A percentile compares a stretch with the other conserved stretches of the same genome.
Evolutionary conservation across 1,284 basidiomycete species (phyloP).

Genomic region (Leccinum fallax): DNA sequence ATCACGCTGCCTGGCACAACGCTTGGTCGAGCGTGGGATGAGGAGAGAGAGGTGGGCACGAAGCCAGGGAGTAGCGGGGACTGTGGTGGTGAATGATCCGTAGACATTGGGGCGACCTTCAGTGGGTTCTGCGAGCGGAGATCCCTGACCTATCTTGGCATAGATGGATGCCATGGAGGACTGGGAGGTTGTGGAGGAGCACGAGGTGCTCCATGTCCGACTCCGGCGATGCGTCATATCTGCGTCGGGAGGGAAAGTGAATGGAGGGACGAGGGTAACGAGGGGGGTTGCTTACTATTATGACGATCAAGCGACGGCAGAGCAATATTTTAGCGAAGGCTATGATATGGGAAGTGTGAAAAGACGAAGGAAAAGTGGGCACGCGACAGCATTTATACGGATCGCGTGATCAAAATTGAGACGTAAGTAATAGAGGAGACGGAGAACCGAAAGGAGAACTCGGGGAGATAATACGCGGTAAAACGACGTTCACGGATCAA

Average conservation of each 20-base stretch:
- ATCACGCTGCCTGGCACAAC: slow-evolving; percentile 8
- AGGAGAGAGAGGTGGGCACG: slow-evolving; percentile 20
- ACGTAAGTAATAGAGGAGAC: slow-evolving; percentile 22
- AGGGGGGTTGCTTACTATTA: not conserved
- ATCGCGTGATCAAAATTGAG: slow-evolving; percentile 10
- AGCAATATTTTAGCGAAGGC: slow-evolving; percentile 1
- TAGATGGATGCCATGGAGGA: slow-evolving; percentile 37
- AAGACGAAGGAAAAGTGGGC: slow-evolving; percentile 15
- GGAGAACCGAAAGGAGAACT: slow-evolving; percentile 2
- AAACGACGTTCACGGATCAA: not conserved
- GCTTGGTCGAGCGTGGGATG: slow-evolving; percentile 18
- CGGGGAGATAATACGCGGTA: slow-evolving; percentile 20
- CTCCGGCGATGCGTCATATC: slow-evolving; percentile 12
- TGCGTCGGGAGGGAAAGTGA: not conserved
- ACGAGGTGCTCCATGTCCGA: slow-evolving; percentile 27
- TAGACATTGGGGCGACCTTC: slow-evolving; percentile 40
- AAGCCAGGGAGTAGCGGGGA: slow-evolving; percentile 33
- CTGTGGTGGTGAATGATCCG: slow-evolving; percentile 51
- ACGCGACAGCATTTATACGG: slow-evolving; percentile 35
- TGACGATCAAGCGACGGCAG: not conserved
- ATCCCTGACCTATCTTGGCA: slow-evolving; percentile 31
- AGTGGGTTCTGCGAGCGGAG: slow-evolving; percentile 30
- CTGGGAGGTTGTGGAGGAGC: slow-evolving; percentile 30
- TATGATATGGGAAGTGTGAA: not conserved
- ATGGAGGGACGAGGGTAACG: too few species aligned